Evolutionary conservation across 78 protist genomes (phyloP), one percentile per base, ranked within the genome.

Genomic region (Dictyostelium citrinum): DNA sequence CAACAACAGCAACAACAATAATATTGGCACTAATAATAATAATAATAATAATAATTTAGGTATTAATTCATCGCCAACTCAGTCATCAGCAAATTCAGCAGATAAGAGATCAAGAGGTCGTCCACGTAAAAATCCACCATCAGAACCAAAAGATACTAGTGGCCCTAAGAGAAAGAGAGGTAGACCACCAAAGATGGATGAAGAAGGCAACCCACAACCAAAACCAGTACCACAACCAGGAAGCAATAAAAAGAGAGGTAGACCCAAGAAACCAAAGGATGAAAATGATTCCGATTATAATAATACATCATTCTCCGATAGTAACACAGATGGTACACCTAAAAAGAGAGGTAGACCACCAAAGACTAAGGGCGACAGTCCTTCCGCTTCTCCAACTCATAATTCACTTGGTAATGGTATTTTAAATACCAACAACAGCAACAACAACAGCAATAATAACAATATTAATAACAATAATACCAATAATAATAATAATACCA

Each of bases 271-370:
- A 46, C 68, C 35, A 41, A 76, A 88, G 39, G 86, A 79, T 0
- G 84, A 80, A 3, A 29, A 55, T 55, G 45, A 31, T 9, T 43
- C 83, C 6, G 82, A 76, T 35, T 76, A 39, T 76, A 41, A 41
- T 49, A 29, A 78, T 37, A 37, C 22, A n/a, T 35, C 81, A 41
- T 43, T 43, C 17, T 75, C 81, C 20, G 81, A 41, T 24, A 41
- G 35, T n/a, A 41, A 35, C 24, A 22, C 33, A 35, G 39, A 64
- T 22, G 37, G 64, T 22, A 76, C 72, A 2, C 81, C 81, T 20
- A 88, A 88, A 55, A 88, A 88, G 43, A 78, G 93, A 74, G 93
- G 93, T 29, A 81, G 93, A 64, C 93, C 93, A 20, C 81, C 81
- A 58, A 88, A 88, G 70, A 10, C 33, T 17, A 76, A 88, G 3